Percentiles rank a stretch among this genome's conserved stretches.
phyloP scores from a whole-genome alignment of 2,329 filamentous ascomycete species.

The Aspergillus texensis region DNA sequence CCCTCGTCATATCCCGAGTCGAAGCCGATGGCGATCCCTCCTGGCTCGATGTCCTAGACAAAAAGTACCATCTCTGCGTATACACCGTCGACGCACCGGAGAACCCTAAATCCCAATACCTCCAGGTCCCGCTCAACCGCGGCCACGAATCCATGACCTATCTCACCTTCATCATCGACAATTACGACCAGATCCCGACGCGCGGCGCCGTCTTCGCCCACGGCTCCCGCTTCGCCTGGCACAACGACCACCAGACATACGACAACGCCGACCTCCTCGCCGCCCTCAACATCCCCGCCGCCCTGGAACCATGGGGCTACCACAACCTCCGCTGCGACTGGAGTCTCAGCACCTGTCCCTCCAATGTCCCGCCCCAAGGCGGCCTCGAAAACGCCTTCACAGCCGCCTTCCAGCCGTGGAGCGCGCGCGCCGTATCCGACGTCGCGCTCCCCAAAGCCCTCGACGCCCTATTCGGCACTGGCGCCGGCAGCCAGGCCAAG shows the following conservation, averaged over 20 bases:
- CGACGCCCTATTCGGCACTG: constrained; percentile 37
- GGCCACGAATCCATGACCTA: constrained; percentile 54
- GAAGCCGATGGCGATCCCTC: constrained; percentile 43
- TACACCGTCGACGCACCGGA: constrained; percentile 36
- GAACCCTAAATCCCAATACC: constrained; percentile 8
- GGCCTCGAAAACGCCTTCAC: constrained; percentile 45
- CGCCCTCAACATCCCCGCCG: constrained; percentile 42
- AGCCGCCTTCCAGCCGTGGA: constrained; percentile 47
- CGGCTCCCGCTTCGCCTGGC: constrained; percentile 49
- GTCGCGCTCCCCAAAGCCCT: constrained; percentile 39
- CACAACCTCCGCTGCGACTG: constrained; percentile 56
- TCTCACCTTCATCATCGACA: constrained; percentile 52
- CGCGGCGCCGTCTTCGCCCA: constrained; percentile 48
- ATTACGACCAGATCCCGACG: constrained; percentile 44
- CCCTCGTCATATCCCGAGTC: constrained; percentile 48
- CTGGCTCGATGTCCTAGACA: constrained; percentile 46
- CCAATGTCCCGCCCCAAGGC: constrained; percentile 41
- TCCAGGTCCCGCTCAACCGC: constrained; percentile 51
- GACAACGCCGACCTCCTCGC: constrained; percentile 48
- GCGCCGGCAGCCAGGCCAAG: constrained; percentile 16
- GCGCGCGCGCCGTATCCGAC: constrained; percentile 45
- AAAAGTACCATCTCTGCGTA: constrained; percentile 50
- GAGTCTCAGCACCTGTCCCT: constrained; percentile 48
- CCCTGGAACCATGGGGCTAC: constrained; percentile 46
- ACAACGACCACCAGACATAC: constrained; percentile 48